A percentile compares a stretch with the other conserved stretches of the same genome.
phyloP scores from a whole-genome alignment of 768 basidiomycete species.

The Xanthoconium purpureum region DNA sequence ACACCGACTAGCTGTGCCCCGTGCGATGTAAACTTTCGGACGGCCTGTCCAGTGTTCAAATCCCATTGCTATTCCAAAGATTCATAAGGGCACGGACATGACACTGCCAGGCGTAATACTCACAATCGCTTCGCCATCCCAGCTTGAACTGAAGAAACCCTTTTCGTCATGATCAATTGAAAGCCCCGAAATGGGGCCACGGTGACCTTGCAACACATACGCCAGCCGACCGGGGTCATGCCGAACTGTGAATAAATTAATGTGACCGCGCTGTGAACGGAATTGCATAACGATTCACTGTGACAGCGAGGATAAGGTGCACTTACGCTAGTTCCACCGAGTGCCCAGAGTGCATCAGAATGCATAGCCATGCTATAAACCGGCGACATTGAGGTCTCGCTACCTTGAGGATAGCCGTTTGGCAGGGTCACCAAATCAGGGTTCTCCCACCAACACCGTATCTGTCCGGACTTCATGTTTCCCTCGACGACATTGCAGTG shows the following conservation, averaged over 20 bases:
- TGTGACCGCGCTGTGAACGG: slow-evolving; percentile 67
- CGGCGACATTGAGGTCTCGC: slow-evolving; percentile 57
- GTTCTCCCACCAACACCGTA: slow-evolving; percentile 92
- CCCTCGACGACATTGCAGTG: slow-evolving; percentile 91
- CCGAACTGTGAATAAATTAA: slow-evolving; percentile 90
- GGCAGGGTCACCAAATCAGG: slow-evolving; percentile 24
- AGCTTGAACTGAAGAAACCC: slow-evolving; percentile 85
- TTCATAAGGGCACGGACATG: slow-evolving; percentile 1
- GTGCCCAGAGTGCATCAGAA: slow-evolving; percentile 88
- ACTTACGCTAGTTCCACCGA: slow-evolving; percentile 83
- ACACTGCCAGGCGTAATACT: slow-evolving; percentile 30
- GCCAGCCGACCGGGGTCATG: slow-evolving; percentile 84
- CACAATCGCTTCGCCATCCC: slow-evolving; percentile 89
- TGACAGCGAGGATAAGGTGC: slow-evolving; percentile 15
- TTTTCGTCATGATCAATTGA: slow-evolving; percentile 79
- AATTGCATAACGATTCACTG: slow-evolving; percentile 16
- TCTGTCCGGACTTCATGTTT: slow-evolving; percentile 83
- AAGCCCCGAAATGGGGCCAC: slow-evolving; percentile 82
- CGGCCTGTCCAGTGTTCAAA: slow-evolving; percentile 81
- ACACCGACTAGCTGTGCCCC: slow-evolving; percentile 82
- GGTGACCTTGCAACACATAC: slow-evolving; percentile 65
- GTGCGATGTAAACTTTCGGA: slow-evolving; percentile 77
- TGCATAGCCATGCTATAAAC: slow-evolving; percentile 92
- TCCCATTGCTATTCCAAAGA: slow-evolving; percentile 83
- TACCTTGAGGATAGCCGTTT: slow-evolving; percentile 36